A percentile compares a stretch with the other conserved stretches of the same genome.
Conservation (phyloP, 352 stramenopile species). For the Peronospora destructor region DNA sequence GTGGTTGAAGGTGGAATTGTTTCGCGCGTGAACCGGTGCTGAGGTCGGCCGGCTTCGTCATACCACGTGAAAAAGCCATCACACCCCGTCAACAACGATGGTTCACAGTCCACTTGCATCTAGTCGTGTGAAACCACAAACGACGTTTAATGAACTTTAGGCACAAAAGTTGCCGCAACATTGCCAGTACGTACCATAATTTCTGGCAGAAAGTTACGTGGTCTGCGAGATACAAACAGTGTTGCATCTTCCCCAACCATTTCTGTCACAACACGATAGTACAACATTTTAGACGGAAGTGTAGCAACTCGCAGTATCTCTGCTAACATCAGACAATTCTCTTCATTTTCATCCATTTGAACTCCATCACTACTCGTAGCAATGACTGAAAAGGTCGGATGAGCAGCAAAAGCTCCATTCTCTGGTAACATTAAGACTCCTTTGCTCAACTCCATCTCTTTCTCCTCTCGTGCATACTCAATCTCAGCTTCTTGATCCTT, state of each 20-base stretch:
- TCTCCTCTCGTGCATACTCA: conserved; percentile 15
- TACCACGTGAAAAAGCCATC: conserved; percentile 51
- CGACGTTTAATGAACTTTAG: neutral
- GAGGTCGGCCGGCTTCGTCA: conserved; percentile 19
- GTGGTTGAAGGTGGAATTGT: conserved; percentile 40
- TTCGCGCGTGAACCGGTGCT: conserved; percentile 56
- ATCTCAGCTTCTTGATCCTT: conserved; percentile 19
- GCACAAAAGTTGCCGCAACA: neutral
- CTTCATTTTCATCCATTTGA: neutral
- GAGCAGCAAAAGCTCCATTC: conserved; percentile 39
- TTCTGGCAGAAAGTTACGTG: conserved; percentile 8
- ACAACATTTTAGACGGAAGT: conserved; percentile 34
- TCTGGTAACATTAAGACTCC: conserved; percentile 24
- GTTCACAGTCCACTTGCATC: conserved; percentile 14
- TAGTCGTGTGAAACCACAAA: neutral
- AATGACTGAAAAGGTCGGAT: conserved; percentile 44
- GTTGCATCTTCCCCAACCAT: conserved; percentile 23
- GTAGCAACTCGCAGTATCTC: conserved; percentile 41
- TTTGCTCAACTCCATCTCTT: conserved; percentile 1
- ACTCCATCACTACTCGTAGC: conserved; percentile 11
- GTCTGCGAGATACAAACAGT: conserved; percentile 29
- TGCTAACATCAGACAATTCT: conserved; percentile 20
- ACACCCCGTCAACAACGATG: conserved; percentile 16
- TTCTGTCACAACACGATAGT: conserved; percentile 36
- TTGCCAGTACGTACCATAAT: conserved; percentile 20